Conservation (phyloP, 768 basidiomycete species). For the Amanita rubescens region DNA sequence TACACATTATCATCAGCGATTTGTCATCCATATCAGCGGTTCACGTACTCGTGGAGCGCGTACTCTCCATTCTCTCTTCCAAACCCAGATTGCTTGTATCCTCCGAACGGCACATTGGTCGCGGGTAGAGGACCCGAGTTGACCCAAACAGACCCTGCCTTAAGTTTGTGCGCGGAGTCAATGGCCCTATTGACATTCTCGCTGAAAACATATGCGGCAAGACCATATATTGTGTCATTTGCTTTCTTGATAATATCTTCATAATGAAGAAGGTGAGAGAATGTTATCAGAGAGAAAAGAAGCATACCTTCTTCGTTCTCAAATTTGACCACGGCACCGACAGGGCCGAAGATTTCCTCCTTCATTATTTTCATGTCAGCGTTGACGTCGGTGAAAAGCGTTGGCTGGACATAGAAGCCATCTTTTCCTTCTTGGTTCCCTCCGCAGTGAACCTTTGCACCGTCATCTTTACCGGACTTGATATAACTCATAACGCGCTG, state of each 20-base stretch:
- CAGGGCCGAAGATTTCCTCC: conserved; percentile 76
- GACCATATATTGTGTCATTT: conserved; percentile 70
- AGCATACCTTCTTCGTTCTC: conserved; percentile 37
- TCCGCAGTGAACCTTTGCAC: conserved; percentile 56
- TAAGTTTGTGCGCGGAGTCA: conserved; percentile 61
- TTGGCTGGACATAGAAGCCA: conserved; percentile 70
- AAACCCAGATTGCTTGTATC: conserved; percentile 68
- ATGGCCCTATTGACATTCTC: conserved; percentile 71
- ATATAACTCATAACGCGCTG: conserved; percentile 71
- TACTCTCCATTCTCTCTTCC: conserved; percentile 66
- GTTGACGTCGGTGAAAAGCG: conserved; percentile 57
- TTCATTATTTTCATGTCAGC: conserved; percentile 63
- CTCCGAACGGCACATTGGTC: conserved; percentile 55
- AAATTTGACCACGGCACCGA: conserved; percentile 68
- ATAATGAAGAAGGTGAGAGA: not conserved
- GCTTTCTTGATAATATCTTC: conserved; percentile 25
- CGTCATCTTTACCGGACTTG: conserved; percentile 58
- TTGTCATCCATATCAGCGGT: not conserved
- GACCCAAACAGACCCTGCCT: conserved; percentile 67
- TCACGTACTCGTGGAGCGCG: conserved; percentile 43
- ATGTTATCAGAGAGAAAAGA: not conserved
- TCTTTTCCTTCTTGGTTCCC: conserved; percentile 50
- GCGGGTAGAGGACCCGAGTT: conserved; percentile 39
- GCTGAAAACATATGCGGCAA: conserved; percentile 83
- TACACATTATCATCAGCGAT: conserved; percentile 11